A percentile compares a stretch with the other conserved stretches of the same genome.
These are phyloP conservation scores for Olyra latifolia DNA, from an alignment of 176 grass and related monocot species.

Conservation along the genomic window DNA sequence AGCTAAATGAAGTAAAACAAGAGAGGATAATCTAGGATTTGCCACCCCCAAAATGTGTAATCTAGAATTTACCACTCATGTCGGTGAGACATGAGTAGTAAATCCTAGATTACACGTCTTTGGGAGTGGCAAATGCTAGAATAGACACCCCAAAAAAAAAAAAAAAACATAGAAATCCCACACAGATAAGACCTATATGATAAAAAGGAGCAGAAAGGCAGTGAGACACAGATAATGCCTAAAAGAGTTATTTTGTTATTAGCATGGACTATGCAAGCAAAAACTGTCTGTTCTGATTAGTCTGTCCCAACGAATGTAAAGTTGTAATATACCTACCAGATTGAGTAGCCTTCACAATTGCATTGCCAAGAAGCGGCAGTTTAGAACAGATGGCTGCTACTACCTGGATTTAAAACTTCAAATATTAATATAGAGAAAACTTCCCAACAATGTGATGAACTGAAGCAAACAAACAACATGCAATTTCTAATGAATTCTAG, in stretches of 20 bases:
- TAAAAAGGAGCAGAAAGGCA: not conserved
- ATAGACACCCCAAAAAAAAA: too few relatives aligned
- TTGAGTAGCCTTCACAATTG: slow-evolving; percentile 75
- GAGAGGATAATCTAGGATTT: too few relatives aligned
- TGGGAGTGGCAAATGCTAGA: too few relatives aligned
- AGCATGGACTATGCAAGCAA: not conserved
- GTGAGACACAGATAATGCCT: not conserved
- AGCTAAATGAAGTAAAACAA: not conserved
- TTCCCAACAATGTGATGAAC: not conserved
- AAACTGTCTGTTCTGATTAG: not conserved
- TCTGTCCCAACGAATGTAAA: slow-evolving; percentile 14
- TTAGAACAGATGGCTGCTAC: slow-evolving; percentile 78
- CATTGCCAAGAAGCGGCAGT: slow-evolving; percentile 70
- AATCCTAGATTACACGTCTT: too few relatives aligned
- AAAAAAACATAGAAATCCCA: not conserved
- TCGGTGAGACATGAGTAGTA: too few relatives aligned
- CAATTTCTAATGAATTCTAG: not conserved
- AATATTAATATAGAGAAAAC: slow-evolving; percentile 24
- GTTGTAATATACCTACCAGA: slow-evolving; percentile 54
- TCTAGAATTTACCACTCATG: too few relatives aligned
- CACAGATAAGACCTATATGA: not conserved
- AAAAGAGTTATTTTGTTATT: not conserved
- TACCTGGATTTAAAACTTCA: slow-evolving; percentile 42
- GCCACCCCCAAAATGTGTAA: too few relatives aligned
- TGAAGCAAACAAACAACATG: slow-evolving; percentile 6